These are phyloP conservation scores for Polytolypa hystricis DNA, from an alignment of 2,329 filamentous ascomycete genomes.

Conservation along the genomic window DNA sequence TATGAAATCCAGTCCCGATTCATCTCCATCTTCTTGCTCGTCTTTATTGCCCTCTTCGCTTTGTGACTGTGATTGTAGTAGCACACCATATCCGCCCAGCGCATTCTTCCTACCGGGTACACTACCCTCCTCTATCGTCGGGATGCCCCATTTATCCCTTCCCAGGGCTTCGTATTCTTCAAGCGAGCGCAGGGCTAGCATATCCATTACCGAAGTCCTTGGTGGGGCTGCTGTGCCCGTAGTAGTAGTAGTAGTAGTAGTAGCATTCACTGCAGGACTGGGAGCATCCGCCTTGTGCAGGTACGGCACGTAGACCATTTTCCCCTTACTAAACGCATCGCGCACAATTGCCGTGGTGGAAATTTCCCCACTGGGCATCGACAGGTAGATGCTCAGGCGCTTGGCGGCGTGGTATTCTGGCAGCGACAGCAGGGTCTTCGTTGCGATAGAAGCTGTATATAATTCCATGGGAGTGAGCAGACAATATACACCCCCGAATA, in stretches of 20 bases:
- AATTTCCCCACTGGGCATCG: conserved; percentile 81
- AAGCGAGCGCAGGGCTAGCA: conserved; percentile 66
- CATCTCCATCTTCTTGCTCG: conserved; percentile 13
- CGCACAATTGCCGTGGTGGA: conserved; percentile 73
- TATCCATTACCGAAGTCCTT: conserved; percentile 75
- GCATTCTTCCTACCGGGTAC: conserved; percentile 59
- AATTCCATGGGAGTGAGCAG: conserved; percentile 15
- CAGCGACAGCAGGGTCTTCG: conserved; percentile 53
- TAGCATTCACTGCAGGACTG: no score
- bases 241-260: no score
- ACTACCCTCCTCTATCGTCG: conserved; percentile 60
- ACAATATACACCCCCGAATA: background rate
- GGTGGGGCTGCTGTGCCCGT: conserved; percentile 24
- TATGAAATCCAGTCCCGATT: conserved; percentile 62
- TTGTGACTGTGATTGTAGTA: conserved; percentile 9
- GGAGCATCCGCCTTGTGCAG: conserved; percentile 52
- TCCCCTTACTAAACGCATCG: conserved; percentile 65
- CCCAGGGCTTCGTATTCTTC: conserved; percentile 67
- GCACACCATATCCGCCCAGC: conserved; percentile 51
- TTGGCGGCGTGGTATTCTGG: conserved; percentile 64
- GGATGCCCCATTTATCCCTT: conserved; percentile 86
- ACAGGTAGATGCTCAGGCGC: conserved; percentile 76
- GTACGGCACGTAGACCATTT: conserved; percentile 85
- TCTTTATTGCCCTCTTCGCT: conserved; percentile 4
- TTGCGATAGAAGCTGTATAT: conserved; percentile 51